phyloP scores from a whole-genome alignment of 352 stramenopile genomes.

The Thalassiosira hispida region DNA sequence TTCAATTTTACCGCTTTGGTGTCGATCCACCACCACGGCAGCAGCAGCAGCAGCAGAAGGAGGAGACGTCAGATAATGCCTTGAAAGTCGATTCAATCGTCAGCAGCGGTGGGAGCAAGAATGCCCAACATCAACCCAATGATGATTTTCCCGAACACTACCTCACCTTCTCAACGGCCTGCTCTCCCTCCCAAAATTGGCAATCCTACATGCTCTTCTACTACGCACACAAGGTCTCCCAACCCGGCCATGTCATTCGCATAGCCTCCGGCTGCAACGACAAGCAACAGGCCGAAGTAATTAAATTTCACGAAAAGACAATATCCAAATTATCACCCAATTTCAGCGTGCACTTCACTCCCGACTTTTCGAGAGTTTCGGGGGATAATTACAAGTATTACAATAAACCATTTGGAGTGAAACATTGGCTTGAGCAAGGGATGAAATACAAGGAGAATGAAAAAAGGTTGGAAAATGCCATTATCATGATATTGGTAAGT shows the following conservation, averaged over 20 bases:
- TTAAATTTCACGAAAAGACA: conserved; percentile 37
- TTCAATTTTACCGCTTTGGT: conserved; percentile 7
- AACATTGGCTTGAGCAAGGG: conserved; percentile 82
- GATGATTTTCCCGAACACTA: conserved; percentile 54
- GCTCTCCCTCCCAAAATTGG: conserved; percentile 84
- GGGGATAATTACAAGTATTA: conserved; percentile 81
- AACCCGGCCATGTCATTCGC: conserved; percentile 78
- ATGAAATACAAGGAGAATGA: conserved; percentile 60
- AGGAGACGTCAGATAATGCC: background rate
- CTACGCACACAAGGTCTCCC: conserved; percentile 65
- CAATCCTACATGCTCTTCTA: conserved; percentile 85
- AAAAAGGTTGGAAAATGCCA: conserved; percentile 52
- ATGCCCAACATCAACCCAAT: no score
- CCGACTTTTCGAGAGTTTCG: conserved; percentile 64
- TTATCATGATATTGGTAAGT: conserved; percentile 85
- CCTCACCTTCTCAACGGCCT: conserved; percentile 84
- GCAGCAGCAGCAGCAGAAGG: background rate
- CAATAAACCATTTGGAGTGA: conserved; percentile 85
- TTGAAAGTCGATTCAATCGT: background rate
- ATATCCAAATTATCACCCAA: conserved; percentile 63
- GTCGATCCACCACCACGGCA: background rate
- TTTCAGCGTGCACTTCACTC: conserved; percentile 86
- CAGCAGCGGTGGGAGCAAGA: no score
- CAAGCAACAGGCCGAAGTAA: conserved; percentile 51
- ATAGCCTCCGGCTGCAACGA: conserved; percentile 77